Base-by-base conservation (phyloP, 164 flowering plant genomes). In the Aristolochia fimbriata region DNA sequence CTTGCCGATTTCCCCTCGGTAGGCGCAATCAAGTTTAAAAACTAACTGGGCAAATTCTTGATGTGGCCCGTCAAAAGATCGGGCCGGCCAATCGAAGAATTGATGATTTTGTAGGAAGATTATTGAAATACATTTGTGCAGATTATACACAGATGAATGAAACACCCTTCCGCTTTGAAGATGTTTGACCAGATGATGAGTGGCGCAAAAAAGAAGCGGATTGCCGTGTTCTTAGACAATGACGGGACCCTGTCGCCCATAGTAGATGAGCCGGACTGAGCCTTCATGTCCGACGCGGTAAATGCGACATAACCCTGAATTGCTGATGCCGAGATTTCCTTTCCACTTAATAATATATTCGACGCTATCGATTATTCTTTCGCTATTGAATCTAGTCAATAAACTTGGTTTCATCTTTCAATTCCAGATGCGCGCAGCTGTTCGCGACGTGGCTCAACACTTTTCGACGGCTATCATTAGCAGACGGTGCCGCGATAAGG, bases 201-300 rank as follows among this genome's bases (percentile, higher is more conserved):
- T 22, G 86, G 80, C 19, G 78, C 88, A 0, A 73, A 74, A 21
- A 94, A 91, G 27, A 93, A 88, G 63, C 74, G 84, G 57, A 75
- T 93, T 0, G 91, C 83, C 10, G 70, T 93, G 78, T 93, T 90
- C 60, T 70, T 93, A 8, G 98, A 93, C 51, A 90, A 93, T 41
- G 98, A 93, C 37, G 98, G 98, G 1, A 93, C 98, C 8, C 83
- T 93, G 3, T 83, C 97, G 0, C 98, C 98, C 6, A 93, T 93
- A 14, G 98, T 93, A 0, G 81, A 81, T 8, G 86, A 93, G 58
- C 97, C 98, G 0, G 98, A 93, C 59, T 70, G 65, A 57, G 98
- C 98, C 64, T 87, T 81, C 83, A 93, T 93, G 97, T 75, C 96
- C 17, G 62, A 67, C 21, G 77, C 83, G 87, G 98, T 91, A 37